Base-by-base conservation (phyloP, 176 grass and related monocot genomes). In the Otatea glauca region DNA sequence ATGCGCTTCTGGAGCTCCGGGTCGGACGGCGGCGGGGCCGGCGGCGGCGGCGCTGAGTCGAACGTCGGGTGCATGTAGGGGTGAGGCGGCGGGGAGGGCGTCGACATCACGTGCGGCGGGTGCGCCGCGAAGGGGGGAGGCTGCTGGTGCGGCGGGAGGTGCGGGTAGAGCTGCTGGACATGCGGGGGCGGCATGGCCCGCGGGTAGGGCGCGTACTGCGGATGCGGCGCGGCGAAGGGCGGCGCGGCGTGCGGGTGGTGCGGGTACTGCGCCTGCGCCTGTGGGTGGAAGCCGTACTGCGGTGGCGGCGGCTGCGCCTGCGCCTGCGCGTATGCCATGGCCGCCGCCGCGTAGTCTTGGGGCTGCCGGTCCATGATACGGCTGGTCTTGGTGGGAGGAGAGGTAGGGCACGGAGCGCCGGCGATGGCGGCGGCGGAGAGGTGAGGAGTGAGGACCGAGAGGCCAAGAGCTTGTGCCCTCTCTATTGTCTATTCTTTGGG, bases 1-100 rank as follows among this genome's bases (percentile, higher is more conserved):
- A 99, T 99, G 41, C 93, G 91, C 70, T 99, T 99, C 60, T 99
- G 96, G 25, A 99, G 93, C 77, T 99, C 96, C 16, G 91, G 86
- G 71, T 99, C 93, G 3, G 91, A 77, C 32, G 96, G 93, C 58
- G 96, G 91, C 1, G 84, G 64, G 4, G 86, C 76, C 29, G 86
- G 89, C 3, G 88, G 84, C 25, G 85, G 93, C 16, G 85, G 86
- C 1, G 89, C 83, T 29, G 91, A 73, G 5, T 93, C 85, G 66
- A 80, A 90, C 15, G 87, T 80, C 24, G 95, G 85, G 90, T 91
- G 83, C 81, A 87, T 72, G 93, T 81, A 88, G 79, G 86, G 72
- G 37, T 81, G 91, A 42, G 73, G 63, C 55, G 84, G 78, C 12
- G 74, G 88, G 25, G 89, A 75, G 41, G 68, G 74, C 55, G 77